These are phyloP conservation scores for Cladophialophora carrionii DNA, from an alignment of 2,329 filamentous ascomycete species.

Conservation along the genomic window DNA sequence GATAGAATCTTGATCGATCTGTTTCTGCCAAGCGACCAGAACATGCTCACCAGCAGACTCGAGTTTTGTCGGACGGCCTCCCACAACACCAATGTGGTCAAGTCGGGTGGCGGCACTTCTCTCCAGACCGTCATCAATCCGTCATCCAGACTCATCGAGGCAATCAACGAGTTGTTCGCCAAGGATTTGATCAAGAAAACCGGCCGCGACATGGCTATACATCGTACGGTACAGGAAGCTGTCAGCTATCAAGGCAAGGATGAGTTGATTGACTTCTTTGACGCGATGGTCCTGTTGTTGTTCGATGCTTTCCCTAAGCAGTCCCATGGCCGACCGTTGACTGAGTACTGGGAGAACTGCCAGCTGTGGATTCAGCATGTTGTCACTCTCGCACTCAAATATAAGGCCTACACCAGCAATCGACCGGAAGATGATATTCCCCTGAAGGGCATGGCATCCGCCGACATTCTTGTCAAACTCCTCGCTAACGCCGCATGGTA, in stretches of 20 bases:
- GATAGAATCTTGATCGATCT: conserved; percentile 20
- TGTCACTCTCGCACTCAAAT: conserved; percentile 12
- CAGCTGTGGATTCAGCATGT: conserved; percentile 23
- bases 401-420: neutral
- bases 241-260: conserved; percentile 18
- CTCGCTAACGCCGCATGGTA: conserved; percentile 20
- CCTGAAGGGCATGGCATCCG: conserved; percentile 5
- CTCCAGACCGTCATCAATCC: conserved; percentile 23
- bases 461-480: conserved; percentile 15
- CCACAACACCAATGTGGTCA: conserved; percentile 2
- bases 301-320: conserved; percentile 24
- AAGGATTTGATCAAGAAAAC: conserved; percentile 15
- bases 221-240: conserved; percentile 25
- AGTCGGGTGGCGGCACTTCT: conserved; percentile 1
- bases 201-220: conserved; percentile 16
- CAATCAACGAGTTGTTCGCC: conserved; percentile 14
- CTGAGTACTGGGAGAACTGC: conserved; percentile 14
- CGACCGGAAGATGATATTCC: conserved; percentile 12
- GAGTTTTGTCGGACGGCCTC: conserved; percentile 18
- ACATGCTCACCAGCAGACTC: conserved; percentile 7
- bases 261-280: conserved; percentile 17
- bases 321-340: conserved; percentile 9
- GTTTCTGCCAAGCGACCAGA: conserved; percentile 18
- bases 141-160: conserved; percentile 13
- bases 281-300: conserved; percentile 12